A percentile compares a stretch with the other conserved stretches of the same genome.
phyloP scores from a whole-genome alignment of 306 rosid species.

The Canavalia ensiformis region DNA sequence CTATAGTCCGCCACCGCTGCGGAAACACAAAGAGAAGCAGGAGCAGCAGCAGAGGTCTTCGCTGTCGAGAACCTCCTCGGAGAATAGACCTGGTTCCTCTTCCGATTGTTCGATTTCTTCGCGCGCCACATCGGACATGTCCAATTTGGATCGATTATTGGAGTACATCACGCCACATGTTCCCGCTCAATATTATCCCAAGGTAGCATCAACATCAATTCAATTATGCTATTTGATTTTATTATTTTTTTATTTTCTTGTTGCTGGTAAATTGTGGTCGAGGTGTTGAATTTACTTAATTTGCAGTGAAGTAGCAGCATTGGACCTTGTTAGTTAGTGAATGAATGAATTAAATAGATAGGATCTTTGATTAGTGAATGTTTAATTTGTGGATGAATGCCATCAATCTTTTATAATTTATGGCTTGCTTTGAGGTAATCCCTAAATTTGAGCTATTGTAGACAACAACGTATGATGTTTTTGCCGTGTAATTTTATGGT shows the following conservation, averaged over 20 bases:
- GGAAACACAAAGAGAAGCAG: constrained; percentile 68
- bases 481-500: constrained; percentile 5
- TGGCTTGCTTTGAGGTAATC: background rate
- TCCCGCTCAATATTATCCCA: constrained; percentile 65
- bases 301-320: constrained; percentile 25
- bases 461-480: constrained; percentile 1
- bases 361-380: constrained; percentile 33
- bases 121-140: constrained; percentile 57
- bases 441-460: constrained; percentile 35
- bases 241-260: background rate
- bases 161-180: constrained; percentile 74
- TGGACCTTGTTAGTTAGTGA: constrained; percentile 28
- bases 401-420: background rate
- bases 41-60: constrained; percentile 51
- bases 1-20: constrained; percentile 84
- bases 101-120: constrained; percentile 75
- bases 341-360: background rate
- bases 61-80: constrained; percentile 56
- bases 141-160: constrained; percentile 91
- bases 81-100: constrained; percentile 67
- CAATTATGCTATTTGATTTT: constrained; percentile 1
- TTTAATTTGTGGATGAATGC: constrained; percentile 33
- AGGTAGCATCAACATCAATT: constrained; percentile 55
- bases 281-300: constrained; percentile 19
- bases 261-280: background rate